These are phyloP conservation scores for Saprolegnia parasitica DNA, from an alignment of 352 stramenopile species.

Conservation along the genomic window DNA sequence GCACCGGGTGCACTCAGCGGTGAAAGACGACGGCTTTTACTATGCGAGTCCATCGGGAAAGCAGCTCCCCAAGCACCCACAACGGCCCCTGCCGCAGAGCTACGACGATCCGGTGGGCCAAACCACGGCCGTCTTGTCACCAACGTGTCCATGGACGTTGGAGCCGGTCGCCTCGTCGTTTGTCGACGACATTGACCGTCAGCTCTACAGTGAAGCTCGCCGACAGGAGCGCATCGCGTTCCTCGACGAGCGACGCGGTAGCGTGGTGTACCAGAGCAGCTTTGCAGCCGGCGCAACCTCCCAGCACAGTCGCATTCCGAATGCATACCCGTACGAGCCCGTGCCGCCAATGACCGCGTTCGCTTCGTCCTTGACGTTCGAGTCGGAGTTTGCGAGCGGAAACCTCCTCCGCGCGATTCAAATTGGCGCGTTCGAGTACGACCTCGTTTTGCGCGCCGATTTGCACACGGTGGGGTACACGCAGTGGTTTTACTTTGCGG, in stretches of 20 bases:
- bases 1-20: not conserved
- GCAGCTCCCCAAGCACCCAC: constrained; percentile 20
- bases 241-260: constrained; percentile 31
- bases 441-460: constrained; percentile 84
- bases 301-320: constrained; percentile 23
- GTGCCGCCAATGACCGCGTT: constrained; percentile 37
- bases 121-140: not conserved
- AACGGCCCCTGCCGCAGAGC: not conserved
- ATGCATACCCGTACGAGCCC: constrained; percentile 34
- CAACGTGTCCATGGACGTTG: constrained; percentile 22
- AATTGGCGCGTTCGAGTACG: constrained; percentile 83
- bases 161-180: constrained; percentile 21
- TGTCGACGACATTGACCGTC: constrained; percentile 8
- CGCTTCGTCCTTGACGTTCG: constrained; percentile 69
- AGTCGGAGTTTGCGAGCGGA: constrained; percentile 90
- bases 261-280: constrained; percentile 26
- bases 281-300: not conserved
- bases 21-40: not conserved
- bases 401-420: constrained; percentile 86
- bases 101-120: not conserved
- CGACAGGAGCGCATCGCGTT: not conserved
- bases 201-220: constrained; percentile 20
- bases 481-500: constrained; percentile 94
- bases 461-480: constrained; percentile 76
- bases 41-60: constrained; percentile 4